phyloP scores from a whole-genome alignment of 1,284 basidiomycete genomes.

The Cutaneotrichosporon sp. region DNA sequence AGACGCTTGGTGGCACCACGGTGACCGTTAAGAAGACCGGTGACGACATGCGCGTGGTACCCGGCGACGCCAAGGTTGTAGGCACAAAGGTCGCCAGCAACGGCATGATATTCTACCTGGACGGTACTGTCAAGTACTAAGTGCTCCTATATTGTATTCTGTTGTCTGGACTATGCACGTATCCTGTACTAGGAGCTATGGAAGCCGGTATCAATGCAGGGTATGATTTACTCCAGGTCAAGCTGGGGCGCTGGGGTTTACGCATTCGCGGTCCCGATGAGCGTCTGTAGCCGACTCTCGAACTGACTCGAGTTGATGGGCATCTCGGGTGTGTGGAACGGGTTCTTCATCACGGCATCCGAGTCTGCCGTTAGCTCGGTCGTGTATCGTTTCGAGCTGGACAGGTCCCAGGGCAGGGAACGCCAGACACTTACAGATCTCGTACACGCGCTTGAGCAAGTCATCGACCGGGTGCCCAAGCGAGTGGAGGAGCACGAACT shows the following conservation, averaged over 20 bases:
- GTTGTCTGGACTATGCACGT: not conserved
- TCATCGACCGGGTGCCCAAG: slow-evolving; percentile 64
- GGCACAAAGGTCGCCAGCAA: slow-evolving; percentile 46
- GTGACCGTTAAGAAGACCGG: slow-evolving; percentile 34
- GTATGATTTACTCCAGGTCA: slow-evolving; percentile 7
- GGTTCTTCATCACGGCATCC: slow-evolving; percentile 98
- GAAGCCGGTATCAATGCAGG: slow-evolving; percentile 19
- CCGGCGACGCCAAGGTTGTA: slow-evolving; percentile 44
- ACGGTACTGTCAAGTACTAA: slow-evolving; percentile 35
- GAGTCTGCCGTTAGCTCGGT: slow-evolving; percentile 50
- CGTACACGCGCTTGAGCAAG: slow-evolving; percentile 77
- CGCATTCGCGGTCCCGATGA: slow-evolving; percentile 44
- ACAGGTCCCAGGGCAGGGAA: too few relatives aligned
- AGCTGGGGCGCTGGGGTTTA: not conserved
- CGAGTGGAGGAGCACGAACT: slow-evolving; percentile 86
- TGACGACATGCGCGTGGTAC: slow-evolving; percentile 37
- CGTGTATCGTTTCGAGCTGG: too few relatives aligned
- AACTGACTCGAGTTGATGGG: slow-evolving; percentile 90
- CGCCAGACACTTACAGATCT: slow-evolving; percentile 62
- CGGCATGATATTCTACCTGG: slow-evolving; percentile 44
- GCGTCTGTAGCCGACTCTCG: slow-evolving; percentile 61
- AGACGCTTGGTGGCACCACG: slow-evolving; percentile 33
- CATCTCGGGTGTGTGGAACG: slow-evolving; percentile 98
- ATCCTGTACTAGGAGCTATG: not conserved
- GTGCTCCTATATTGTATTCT: not conserved